Base-by-base conservation (phyloP, 2,329 filamentous ascomycete species). In the Fusarium pseudoanthophilum region DNA sequence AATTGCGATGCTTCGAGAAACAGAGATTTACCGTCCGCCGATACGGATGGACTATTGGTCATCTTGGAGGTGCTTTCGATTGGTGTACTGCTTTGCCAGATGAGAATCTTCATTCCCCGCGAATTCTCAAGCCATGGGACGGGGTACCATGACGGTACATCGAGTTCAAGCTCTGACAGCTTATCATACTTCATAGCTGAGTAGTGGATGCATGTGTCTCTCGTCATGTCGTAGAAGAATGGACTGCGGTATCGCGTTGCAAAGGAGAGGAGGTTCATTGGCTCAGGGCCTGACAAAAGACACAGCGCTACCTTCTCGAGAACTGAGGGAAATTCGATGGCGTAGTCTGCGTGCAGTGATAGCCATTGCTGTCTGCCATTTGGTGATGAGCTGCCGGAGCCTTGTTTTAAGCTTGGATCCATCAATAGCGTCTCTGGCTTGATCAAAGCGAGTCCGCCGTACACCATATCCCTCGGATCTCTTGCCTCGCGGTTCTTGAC, bases 401-500 rank as follows among this genome's bases (percentile, higher is more conserved):
- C 32, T 13, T 5, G 34, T 24, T 60, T 60, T 0, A 60, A 24
- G 16, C 32, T 21, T 7, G 45, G 57, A 15, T 60, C 9, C 26
- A 60, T 52, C 7, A 37, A n/a, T 6, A 60, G 34, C 16, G 57
- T 32, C 34, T 40, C 43, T 26, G 57, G 57, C 21, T 52, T 52
- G 16, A 60, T 52, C 34, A 60, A 30, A 24, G 57, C 57, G 9
- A 60, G 57, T 3, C 57, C 57, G 1, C 57, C 57, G 2, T 60
- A 60, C 5, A 60, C 34, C 57, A 60, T 60, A 5, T 60, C 57
- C 24, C 57, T 60, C 21, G 57, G 57, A 40, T 60, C 57, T 21
- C 34, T 39, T 4, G 57, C 34, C 16, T 60, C 43, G 1, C 57
- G 43, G 11, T 52, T 18, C 15, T 30, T 52, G 0, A 60, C 57